Conservation (phyloP, 179 eudicot genomes). For the Spinacia oleracea region DNA sequence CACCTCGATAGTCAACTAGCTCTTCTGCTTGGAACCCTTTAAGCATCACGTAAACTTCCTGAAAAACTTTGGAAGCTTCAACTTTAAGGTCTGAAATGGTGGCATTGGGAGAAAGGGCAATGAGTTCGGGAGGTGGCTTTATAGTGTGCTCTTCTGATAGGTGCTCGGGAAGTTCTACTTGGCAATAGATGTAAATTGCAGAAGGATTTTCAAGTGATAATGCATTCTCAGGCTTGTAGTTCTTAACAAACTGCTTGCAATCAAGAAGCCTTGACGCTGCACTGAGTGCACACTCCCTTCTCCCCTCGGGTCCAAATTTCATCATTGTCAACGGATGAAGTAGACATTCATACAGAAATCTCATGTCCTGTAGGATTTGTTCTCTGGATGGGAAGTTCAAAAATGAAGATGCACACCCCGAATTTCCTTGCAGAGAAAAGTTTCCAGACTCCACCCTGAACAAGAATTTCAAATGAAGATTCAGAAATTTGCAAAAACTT, state of each 20-base stretch:
- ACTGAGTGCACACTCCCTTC: constrained; percentile 36
- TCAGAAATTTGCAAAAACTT: neutral
- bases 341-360: constrained; percentile 56
- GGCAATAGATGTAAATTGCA: constrained; percentile 47
- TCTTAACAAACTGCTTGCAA: constrained; percentile 93
- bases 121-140: constrained; percentile 61
- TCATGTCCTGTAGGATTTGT: constrained; percentile 61
- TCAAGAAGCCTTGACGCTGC: constrained; percentile 75
- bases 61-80: constrained; percentile 73
- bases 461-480: neutral
- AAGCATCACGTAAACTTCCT: constrained; percentile 72
- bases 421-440: constrained; percentile 19
- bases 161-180: constrained; percentile 50
- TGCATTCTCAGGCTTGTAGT: constrained; percentile 50
- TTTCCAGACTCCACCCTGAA: constrained; percentile 66
- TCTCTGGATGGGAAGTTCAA: constrained; percentile 50
- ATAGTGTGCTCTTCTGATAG: constrained; percentile 34
- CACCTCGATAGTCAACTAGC: constrained; percentile 70
- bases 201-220: constrained; percentile 26
- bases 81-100: constrained; percentile 69
- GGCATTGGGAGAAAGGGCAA: constrained; percentile 54
- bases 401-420: constrained; percentile 12
- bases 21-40: constrained; percentile 70
- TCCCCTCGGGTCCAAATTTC: constrained; percentile 38
- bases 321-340: constrained; percentile 69